Percentiles rank a stretch among this genome's conserved stretches.
Conservation (phyloP, 2,329 filamentous ascomycete species). For the Fusarium ramigenum region DNA sequence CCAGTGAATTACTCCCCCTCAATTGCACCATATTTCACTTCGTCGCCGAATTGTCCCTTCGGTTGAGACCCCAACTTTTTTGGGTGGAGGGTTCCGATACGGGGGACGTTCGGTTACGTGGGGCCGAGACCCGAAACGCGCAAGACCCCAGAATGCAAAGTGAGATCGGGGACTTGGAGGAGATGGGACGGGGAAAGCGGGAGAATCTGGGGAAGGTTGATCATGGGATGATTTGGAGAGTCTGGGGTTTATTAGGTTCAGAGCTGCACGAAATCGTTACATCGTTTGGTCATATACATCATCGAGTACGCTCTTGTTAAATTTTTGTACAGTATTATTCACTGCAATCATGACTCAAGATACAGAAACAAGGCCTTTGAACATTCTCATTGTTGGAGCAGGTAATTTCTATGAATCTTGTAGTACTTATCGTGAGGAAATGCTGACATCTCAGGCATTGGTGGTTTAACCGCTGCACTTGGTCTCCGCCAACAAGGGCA, state of each 20-base stretch:
- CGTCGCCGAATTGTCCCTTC: neutral
- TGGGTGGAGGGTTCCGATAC: slow-evolving; percentile 28
- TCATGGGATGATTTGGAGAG: neutral
- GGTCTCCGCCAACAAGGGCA: slow-evolving; percentile 60
- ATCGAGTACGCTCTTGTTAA: neutral
- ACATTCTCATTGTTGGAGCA: slow-evolving; percentile 37
- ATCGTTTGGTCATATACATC: neutral
- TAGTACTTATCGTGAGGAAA: accelerated
- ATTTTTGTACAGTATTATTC: neutral
- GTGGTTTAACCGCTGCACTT: slow-evolving; percentile 59
- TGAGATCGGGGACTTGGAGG: neutral
- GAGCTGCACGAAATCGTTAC: neutral
- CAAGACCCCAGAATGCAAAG: neutral
- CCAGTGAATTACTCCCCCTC: neutral
- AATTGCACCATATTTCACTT: neutral
- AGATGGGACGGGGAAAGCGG: neutral
- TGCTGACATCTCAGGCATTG: slow-evolving; percentile 51
- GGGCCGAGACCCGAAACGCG: slow-evolving; percentile 28
- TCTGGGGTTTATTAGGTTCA: neutral
- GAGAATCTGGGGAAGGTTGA: neutral
- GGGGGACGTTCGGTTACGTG: slow-evolving; percentile 4
- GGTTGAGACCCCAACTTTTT: neutral
- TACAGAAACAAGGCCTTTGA: slow-evolving; percentile 5
- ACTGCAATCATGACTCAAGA: slow-evolving; percentile 2
- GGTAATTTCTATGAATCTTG: neutral